Base-by-base conservation (phyloP, 129 eudicot genomes). In the Artemisia tridentata region DNA sequence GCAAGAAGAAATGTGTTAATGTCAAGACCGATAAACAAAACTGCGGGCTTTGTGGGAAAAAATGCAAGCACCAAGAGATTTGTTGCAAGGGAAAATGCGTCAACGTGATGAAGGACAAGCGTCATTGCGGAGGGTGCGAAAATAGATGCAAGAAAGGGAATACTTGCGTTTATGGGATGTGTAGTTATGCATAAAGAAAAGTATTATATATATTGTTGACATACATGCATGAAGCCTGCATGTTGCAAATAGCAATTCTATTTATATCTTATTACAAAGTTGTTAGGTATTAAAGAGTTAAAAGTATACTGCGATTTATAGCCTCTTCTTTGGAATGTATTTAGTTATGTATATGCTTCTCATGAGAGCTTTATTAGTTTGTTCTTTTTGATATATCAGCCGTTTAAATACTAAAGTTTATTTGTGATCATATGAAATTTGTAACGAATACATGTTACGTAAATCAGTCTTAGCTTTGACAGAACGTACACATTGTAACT, bases 31-130 rank as follows among this genome's bases (percentile, higher is more conserved):
- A 88, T 63, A 71, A 70, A 64, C 75, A 76, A 11, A 85, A 88
- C 10, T 88, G 91, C 16, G 91, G 88, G 7, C 51, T 45, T 14
- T 88, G 96, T 34, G 96, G 96, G 48, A 31, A 31, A 16, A 83
- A 77, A 34, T 88, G 96, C 80, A 85, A 65, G 68, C 78, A 67
- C 48, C 68, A 74, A 50, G 84, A 88, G 68, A 68, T 81, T 18
- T 88, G 96, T 62, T 88, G 96, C 84, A 83, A 72, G 25, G 91
- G 91, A 15, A 77, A 72, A 63, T 88, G 96, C 51, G 82, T 83
- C 31, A 85, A 83, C 58, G 56, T 78, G 27, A 62, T 47, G 73
- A 46, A 25, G 6, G 76, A 86, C 73, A 77, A 58, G 51, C 81
- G 55, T 12, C 57, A 88, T 15, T 88, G 96, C 31, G 96, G 96